These are phyloP conservation scores for Populus hybrid DNA, from an alignment of 441 rosid species.

Conservation along the genomic window DNA sequence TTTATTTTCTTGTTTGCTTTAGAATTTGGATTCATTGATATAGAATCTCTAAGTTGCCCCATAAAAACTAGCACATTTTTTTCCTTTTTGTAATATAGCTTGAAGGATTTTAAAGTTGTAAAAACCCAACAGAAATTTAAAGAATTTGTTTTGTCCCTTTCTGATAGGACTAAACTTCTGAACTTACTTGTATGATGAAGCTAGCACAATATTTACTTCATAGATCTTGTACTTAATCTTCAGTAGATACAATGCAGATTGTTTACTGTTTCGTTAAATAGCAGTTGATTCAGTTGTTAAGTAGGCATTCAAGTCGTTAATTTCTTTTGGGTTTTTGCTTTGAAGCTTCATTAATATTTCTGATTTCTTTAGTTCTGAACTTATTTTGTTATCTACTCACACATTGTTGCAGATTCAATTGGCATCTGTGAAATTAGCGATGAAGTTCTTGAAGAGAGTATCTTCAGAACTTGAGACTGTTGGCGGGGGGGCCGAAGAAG, in stretches of 20 bases:
- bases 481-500: conserved; percentile 77
- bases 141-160: too few relatives aligned
- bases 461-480: conserved; percentile 76
- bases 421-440: conserved; percentile 86
- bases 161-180: too few relatives aligned
- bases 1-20: conserved; percentile 41
- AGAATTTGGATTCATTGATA: conserved; percentile 24
- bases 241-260: not conserved
- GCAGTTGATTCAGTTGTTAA: too few relatives aligned
- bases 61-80: not conserved
- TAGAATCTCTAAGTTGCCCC: conserved; percentile 17
- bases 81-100: not conserved
- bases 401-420: conserved; percentile 62
- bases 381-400: too few relatives aligned
- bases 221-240: not conserved
- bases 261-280: not conserved
- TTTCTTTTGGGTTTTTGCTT: not conserved
- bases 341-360: not conserved
- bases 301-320: too few relatives aligned
- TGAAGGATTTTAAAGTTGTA: not conserved
- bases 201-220: too few relatives aligned
- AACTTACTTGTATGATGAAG: too few relatives aligned
- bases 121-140: not conserved
- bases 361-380: too few relatives aligned
- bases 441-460: conserved; percentile 95